These are phyloP conservation scores for Chlorella sp. DNA, from an alignment of 139 green algal genomes.

Conservation along the genomic window DNA sequence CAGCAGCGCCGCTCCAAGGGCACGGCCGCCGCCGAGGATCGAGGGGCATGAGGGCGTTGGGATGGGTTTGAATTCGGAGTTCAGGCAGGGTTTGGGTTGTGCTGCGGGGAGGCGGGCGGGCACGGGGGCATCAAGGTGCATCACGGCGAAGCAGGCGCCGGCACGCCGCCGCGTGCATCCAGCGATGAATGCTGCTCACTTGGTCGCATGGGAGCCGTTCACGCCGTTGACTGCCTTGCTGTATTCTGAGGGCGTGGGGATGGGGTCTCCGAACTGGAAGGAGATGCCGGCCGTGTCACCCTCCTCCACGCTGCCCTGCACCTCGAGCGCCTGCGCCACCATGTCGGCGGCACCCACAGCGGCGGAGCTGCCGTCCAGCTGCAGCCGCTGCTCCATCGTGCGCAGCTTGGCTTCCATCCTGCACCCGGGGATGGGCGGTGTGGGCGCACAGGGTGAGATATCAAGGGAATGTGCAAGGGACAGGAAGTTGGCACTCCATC, in stretches of 20 bases:
- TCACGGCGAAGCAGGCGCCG: no score
- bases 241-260: background rate
- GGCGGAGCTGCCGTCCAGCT: background rate
- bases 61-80: no score
- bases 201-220: background rate
- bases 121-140: background rate
- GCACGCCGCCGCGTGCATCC: no score
- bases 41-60: no score
- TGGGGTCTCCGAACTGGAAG: conserved; percentile 22
- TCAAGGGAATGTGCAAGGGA: no score
- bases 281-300: background rate
- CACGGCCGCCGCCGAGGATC: no score
- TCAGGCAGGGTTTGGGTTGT: no score
- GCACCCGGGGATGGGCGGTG: background rate
- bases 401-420: conserved; percentile 62
- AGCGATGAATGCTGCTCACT: background rate
- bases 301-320: background rate
- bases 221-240: background rate
- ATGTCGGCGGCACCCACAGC: background rate
- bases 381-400: conserved; percentile 56
- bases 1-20: no score
- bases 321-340: background rate
- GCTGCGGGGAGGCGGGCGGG: background rate
- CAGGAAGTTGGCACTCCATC: no score
- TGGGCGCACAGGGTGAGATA: background rate